Evolutionary conservation across 208 protist species (phyloP).

Genomic region (Leishmania guyanensis): DNA sequence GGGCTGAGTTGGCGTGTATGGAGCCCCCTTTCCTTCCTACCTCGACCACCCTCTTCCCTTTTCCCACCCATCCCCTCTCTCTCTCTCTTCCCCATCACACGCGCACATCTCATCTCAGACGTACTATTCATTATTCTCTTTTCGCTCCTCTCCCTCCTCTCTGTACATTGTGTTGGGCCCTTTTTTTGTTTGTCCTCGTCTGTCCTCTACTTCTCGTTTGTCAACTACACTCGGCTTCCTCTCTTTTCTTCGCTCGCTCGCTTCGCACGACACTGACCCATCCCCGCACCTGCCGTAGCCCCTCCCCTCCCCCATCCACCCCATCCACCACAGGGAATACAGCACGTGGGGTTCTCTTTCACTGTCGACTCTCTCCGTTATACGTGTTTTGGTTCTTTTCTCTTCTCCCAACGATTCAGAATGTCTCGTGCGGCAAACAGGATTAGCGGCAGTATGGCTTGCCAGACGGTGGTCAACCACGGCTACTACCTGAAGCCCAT

Average conservation of each 20-base stretch:
- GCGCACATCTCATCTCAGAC: not conserved
- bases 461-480: conserved; percentile 69
- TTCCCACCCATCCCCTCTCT: not conserved
- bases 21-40: not conserved
- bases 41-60: not conserved
- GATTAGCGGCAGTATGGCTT: conserved; percentile 59
- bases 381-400: not conserved
- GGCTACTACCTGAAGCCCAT: conserved; percentile 77
- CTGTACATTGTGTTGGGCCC: not conserved
- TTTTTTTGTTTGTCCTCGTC: not conserved
- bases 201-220: not conserved
- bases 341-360: not conserved
- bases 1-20: not conserved
- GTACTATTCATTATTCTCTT: not conserved
- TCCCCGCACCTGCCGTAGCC: not conserved
- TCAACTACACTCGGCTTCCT: not conserved
- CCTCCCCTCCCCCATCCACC: not conserved
- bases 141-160: not conserved
- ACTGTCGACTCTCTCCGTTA: not conserved
- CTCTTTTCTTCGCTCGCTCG: not conserved
- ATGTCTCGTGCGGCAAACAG: conserved; percentile 68
- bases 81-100: not conserved
- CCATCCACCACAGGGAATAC: not conserved
- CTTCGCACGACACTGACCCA: not conserved
- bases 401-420: not conserved